phyloP scores from a whole-genome alignment of 208 protist genomes.

The Giardia duodenalis region DNA sequence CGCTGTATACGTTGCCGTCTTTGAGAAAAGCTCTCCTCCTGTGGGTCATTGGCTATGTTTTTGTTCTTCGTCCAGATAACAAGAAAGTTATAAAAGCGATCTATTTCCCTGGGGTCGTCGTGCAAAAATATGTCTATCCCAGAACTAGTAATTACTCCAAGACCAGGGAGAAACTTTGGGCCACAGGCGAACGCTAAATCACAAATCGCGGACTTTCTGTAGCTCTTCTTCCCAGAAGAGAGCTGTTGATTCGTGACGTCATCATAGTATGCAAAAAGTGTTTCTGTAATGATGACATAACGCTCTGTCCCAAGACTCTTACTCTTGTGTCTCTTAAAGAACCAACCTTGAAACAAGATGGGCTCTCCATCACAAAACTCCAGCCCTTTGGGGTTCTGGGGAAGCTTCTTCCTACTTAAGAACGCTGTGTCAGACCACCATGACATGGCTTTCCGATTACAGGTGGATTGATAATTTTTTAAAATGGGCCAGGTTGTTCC shows the following conservation, averaged over 20 bases:
- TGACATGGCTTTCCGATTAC: too few relatives aligned
- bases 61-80: background rate
- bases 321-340: background rate
- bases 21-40: background rate
- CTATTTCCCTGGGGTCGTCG: background rate
- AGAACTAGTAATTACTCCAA: background rate
- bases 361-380: background rate
- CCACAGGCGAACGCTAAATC: background rate
- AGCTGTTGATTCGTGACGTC: background rate
- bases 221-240: background rate
- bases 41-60: background rate
- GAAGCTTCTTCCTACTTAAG: background rate
- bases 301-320: background rate
- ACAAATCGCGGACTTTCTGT: background rate
- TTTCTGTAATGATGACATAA: background rate
- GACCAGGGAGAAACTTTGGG: background rate
- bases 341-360: constrained; percentile 1
- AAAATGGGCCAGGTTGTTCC: too few relatives aligned
- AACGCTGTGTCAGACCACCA: background rate
- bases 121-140: background rate
- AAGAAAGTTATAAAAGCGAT: background rate
- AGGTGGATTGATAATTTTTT: too few relatives aligned
- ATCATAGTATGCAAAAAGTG: background rate
- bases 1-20: background rate
- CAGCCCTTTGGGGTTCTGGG: background rate